Percentiles rank a stretch among this genome's conserved stretches.
These are phyloP conservation scores for Turnera subulata DNA, from an alignment of 345 rosid genomes.

Conservation along the genomic window DNA sequence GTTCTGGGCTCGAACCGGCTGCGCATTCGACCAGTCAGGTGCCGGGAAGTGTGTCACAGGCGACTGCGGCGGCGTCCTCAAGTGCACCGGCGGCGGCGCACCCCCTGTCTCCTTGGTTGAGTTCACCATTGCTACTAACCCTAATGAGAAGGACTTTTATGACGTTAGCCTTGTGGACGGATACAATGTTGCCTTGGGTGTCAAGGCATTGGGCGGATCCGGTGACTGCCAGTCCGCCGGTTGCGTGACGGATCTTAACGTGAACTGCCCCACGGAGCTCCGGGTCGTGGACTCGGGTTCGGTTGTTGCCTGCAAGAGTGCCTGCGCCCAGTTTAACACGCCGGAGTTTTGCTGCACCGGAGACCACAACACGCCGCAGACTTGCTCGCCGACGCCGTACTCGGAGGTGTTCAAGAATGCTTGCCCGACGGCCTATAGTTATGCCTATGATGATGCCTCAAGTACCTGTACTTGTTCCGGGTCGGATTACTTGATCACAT, in stretches of 20 bases:
- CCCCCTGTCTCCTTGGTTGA: conserved; percentile 72
- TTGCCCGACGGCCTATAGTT: conserved; percentile 87
- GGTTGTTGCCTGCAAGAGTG: conserved; percentile 79
- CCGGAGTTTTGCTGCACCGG: conserved; percentile 85
- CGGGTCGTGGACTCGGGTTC: conserved; percentile 43
- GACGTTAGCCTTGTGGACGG: conserved; percentile 96
- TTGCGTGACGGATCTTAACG: conserved; percentile 64
- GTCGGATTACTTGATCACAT: conserved; percentile 68
- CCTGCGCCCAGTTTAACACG: conserved; percentile 67
- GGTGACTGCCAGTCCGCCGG: conserved; percentile 83
- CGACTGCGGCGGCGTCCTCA: conserved; percentile 67
- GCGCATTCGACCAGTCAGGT: conserved; percentile 66
- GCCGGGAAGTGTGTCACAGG: conserved; percentile 68
- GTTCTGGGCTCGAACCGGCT: conserved; percentile 84
- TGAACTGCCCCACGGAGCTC: conserved; percentile 60
- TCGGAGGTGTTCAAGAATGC: conserved; percentile 77
- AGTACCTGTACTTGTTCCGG: conserved; percentile 83
- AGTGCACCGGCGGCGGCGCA: conserved; percentile 67
- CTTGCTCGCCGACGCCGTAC: conserved; percentile 74
- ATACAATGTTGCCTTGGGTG: conserved; percentile 75
- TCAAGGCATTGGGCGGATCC: conserved; percentile 52
- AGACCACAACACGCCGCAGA: conserved; percentile 59
- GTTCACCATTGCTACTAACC: conserved; percentile 52
- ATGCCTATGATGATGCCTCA: conserved; percentile 84
- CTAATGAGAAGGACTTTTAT: conserved; percentile 60